Conservation (phyloP, 192 early-diverging fungal genomes). For the Backusella psychrophila region DNA sequence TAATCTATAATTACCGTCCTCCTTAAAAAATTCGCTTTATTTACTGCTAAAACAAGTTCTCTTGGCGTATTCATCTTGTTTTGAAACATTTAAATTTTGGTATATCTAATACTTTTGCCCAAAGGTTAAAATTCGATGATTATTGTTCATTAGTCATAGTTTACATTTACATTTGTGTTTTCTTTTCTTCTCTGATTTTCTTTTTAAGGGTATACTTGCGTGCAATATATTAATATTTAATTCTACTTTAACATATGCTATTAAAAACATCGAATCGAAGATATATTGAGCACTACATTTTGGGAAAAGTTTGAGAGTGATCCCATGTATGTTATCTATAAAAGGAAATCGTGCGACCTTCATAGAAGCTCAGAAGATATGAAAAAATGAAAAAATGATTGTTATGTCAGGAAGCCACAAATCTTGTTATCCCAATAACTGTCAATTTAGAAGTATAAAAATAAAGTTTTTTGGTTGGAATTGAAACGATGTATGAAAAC, state of each 20-base stretch:
- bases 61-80: not conserved
- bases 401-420: not conserved
- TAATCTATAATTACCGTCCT: not conserved
- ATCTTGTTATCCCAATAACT: not conserved
- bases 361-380: not conserved
- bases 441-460: not conserved
- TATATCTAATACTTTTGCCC: not conserved
- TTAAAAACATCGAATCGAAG: not conserved
- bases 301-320: not conserved
- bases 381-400: not conserved
- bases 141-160: not conserved
- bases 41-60: not conserved
- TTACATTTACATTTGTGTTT: not conserved
- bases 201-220: not conserved
- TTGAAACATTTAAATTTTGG: not conserved
- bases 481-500: conserved; percentile 1
- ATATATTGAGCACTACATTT: not conserved
- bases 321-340: not conserved
- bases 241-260: not conserved
- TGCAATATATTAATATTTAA: not conserved
- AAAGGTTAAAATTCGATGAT: not conserved
- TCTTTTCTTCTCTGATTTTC: not conserved
- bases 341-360: not conserved
- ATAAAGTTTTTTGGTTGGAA: not conserved
- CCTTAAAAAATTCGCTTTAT: not conserved